Conservation (phyloP, 2,329 filamentous ascomycete genomes). For the Fusarium aywerte region DNA sequence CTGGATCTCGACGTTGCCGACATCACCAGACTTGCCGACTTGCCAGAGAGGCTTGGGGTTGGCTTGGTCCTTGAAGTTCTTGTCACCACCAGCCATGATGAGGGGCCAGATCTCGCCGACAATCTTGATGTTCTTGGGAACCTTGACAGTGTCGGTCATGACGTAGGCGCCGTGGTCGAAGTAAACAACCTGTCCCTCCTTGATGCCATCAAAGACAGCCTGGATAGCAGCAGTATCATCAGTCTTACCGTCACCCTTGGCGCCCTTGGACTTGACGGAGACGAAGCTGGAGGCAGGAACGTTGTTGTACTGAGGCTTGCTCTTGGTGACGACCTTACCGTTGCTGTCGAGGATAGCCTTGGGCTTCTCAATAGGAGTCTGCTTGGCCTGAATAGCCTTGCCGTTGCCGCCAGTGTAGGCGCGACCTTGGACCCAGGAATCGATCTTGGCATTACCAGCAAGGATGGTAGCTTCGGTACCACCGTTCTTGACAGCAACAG, state of each 20-base stretch:
- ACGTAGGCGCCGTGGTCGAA: slow-evolving; percentile 81
- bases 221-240: slow-evolving; percentile 92
- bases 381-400: slow-evolving; percentile 68
- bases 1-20: slow-evolving; percentile 84
- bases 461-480: slow-evolving; percentile 71
- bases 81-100: slow-evolving; percentile 81
- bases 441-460: slow-evolving; percentile 73
- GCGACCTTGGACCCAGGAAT: slow-evolving; percentile 83
- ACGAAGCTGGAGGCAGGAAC: slow-evolving; percentile 76
- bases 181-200: slow-evolving; percentile 73
- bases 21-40: slow-evolving; percentile 80
- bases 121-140: slow-evolving; percentile 85
- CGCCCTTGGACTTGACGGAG: slow-evolving; percentile 83
- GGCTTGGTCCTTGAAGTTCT: slow-evolving; percentile 75
- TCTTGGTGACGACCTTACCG: slow-evolving; percentile 81
- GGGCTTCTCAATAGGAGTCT: slow-evolving; percentile 70
- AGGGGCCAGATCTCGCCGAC: slow-evolving; percentile 92
- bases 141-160: slow-evolving; percentile 74
- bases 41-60: slow-evolving; percentile 89
- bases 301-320: slow-evolving; percentile 87
- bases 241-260: slow-evolving; percentile 85
- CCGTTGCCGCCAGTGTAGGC: slow-evolving; percentile 66
- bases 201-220: slow-evolving; percentile 75
- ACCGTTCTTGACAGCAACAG: slow-evolving; percentile 71
- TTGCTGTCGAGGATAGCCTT: slow-evolving; percentile 68